Base-by-base conservation (phyloP, 1,139 yeast genomes). In the Saccharomyces pastorianus region DNA sequence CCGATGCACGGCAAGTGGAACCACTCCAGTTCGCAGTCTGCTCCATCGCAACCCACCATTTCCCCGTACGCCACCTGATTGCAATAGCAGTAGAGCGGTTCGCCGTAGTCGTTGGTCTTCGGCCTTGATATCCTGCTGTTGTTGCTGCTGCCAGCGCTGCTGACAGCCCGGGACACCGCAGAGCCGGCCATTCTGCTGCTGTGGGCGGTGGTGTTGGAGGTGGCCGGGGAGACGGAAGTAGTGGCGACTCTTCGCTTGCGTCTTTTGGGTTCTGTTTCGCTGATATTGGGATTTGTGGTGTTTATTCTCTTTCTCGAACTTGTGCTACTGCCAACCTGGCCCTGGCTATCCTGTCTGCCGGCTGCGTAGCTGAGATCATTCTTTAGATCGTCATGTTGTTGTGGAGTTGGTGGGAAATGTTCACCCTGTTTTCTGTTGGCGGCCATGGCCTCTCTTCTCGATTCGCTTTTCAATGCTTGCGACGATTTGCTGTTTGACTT, bases 21-120 rank as follows among this genome's bases (percentile, higher is more conserved):
- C 99, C 99, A 93, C 71, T 93, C 98, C 53, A 91, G 78, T 68
- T 85, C 85, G 73, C 99, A 93, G 59, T 85, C 84, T 50, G 87
- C 93, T 2, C 96, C 96, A 67, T 93, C 99, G 72, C 99, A 93
- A 2, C 96, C 99, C 58, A 93, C 97, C 99, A 93, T 93, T 67
- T 93, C 98, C 20, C 99, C 99, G 70, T 88, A 91, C 3, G 98
- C 91, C 1, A 90, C 96, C 68, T 91, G 96, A 68, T 90, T 89
- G 74, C 99, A 93, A 72, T 89, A 89, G 71, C 99, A 93, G 69
- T 93, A 93, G 2, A 93, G 82, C 1, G 96, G 96, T 66, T 93
- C 71, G 13, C 71, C 71, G 41, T 65, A 67, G 26, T 70, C 71
- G 58, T 64, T 66, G 48, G 62, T 63, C 54, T 62, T 65, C 38